These are phyloP conservation scores for Salvia miltiorrhiza DNA, from an alignment of 257 asterid species.

Conservation along the genomic window DNA sequence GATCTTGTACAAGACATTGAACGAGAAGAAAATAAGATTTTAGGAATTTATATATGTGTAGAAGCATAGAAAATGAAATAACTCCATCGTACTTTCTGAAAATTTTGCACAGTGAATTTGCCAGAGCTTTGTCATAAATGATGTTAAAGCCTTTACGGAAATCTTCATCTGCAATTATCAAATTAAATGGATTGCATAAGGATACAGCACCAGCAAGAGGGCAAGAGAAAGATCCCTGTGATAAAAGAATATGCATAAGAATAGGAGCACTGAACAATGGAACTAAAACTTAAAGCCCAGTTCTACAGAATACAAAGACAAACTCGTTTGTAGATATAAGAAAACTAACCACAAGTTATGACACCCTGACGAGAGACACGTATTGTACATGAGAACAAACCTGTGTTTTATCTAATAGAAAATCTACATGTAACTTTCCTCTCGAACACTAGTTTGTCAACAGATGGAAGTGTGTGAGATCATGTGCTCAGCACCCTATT, in stretches of 20 bases:
- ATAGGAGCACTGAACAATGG: neutral
- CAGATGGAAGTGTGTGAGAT: neutral
- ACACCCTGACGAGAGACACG: neutral
- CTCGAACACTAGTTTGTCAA: neutral
- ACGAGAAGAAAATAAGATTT: slow-evolving; percentile 5
- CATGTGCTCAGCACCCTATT: too few relatives aligned
- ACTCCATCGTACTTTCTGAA: slow-evolving; percentile 56
- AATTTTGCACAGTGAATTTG: slow-evolving; percentile 72
- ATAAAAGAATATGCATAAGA: slow-evolving; percentile 24
- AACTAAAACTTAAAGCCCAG: neutral
- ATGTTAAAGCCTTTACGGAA: slow-evolving; percentile 91
- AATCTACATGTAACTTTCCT: neutral
- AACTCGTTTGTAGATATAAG: neutral
- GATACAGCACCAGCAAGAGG: slow-evolving; percentile 93
- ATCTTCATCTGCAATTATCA: slow-evolving; percentile 91
- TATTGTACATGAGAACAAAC: neutral
- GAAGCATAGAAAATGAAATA: slow-evolving; percentile 9
- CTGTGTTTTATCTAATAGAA: neutral
- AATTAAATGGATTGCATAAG: slow-evolving; percentile 93
- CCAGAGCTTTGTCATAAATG: slow-evolving; percentile 86
- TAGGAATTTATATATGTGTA: slow-evolving; percentile 5
- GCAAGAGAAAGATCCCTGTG: slow-evolving; percentile 82
- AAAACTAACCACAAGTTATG: neutral
- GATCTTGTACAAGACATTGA: neutral
- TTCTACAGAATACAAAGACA: neutral